Percentiles rank a stretch among this genome's conserved stretches.
Evolutionary conservation across 352 stramenopile genomes (phyloP).

Genomic region (Phytophthora boehmeriae): DNA sequence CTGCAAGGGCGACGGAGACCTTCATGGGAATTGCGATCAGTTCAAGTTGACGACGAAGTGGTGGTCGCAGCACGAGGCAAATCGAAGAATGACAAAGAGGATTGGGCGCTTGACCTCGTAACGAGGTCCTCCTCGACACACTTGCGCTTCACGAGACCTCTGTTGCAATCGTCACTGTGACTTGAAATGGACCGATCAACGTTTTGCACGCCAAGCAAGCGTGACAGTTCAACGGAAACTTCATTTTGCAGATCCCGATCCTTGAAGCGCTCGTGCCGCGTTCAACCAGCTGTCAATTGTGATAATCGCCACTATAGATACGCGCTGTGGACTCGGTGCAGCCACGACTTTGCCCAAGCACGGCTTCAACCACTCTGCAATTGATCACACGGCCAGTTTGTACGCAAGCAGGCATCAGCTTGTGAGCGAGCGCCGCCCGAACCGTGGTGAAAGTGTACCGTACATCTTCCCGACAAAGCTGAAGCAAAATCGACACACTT

Average conservation of each 20-base stretch:
- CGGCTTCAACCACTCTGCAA: neutral
- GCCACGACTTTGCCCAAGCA: constrained; percentile 3
- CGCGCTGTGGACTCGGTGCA: neutral
- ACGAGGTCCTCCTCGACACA: too few species aligned
- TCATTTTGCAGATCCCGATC: constrained; percentile 3
- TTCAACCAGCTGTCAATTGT: constrained; percentile 5
- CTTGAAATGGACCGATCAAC: too few species aligned
- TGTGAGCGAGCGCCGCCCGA: neutral
- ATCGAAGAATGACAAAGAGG: constrained; percentile 7
- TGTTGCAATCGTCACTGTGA: too few species aligned
- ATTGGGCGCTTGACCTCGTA: neutral
- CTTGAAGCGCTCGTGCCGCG: constrained; percentile 1
- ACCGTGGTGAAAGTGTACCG: neutral
- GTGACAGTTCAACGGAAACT: constrained; percentile 2
- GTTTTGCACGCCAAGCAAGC: neutral
- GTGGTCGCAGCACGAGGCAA: neutral
- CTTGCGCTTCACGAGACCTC: too few species aligned
- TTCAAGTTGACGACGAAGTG: neutral
- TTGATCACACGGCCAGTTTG: constrained; percentile 1
- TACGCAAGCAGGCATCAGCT: neutral
- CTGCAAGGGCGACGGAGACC: constrained; percentile 1
- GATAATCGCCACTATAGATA: neutral
- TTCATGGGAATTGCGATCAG: constrained; percentile 7
- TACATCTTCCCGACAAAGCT: too few species aligned
- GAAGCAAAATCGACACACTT: too few species aligned